Percentiles rank a stretch among this genome's conserved stretches.
phyloP scores from a whole-genome alignment of 371 early-diverging fungal genomes.

The Mortierella sp. region DNA sequence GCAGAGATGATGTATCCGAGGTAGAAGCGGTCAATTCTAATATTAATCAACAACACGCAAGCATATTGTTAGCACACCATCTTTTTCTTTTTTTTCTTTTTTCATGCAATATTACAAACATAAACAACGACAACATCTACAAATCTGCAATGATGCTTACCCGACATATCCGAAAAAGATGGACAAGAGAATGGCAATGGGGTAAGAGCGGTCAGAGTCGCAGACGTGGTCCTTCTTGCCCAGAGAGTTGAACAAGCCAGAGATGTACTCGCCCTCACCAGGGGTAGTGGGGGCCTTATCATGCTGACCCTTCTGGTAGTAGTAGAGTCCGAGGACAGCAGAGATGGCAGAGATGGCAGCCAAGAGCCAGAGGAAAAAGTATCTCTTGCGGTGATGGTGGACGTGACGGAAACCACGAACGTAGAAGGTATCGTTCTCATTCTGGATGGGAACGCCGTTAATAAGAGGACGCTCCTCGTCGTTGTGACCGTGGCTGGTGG shows the following conservation, averaged over 20 bases:
- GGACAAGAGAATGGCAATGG: conserved; percentile 52
- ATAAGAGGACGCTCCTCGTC: conserved; percentile 43
- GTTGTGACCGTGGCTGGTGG: conserved; percentile 36
- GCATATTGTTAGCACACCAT: not conserved
- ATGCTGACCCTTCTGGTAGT: conserved; percentile 36
- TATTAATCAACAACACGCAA: not conserved
- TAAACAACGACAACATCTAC: not conserved
- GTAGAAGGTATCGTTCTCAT: conserved; percentile 46
- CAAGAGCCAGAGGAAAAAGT: conserved; percentile 42
- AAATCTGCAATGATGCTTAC: conserved; percentile 21
- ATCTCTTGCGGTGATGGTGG: conserved; percentile 49
- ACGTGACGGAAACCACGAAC: conserved; percentile 48
- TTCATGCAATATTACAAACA: not conserved
- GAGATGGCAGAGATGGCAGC: conserved; percentile 38
- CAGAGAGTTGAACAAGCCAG: conserved; percentile 12
- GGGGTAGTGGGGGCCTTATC: conserved; percentile 13
- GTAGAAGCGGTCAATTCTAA: conserved; percentile 73
- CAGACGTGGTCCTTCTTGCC: conserved; percentile 38
- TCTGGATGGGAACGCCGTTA: conserved; percentile 39
- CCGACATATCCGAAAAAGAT: conserved; percentile 57
- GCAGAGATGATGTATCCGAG: conserved; percentile 73
- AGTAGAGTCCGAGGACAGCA: conserved; percentile 41
- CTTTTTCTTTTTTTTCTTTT: not conserved
- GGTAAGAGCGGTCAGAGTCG: conserved; percentile 55
- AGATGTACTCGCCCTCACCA: conserved; percentile 18